Base-by-base conservation (phyloP, 129 eudicot genomes). In the Escallonia herrerae region DNA sequence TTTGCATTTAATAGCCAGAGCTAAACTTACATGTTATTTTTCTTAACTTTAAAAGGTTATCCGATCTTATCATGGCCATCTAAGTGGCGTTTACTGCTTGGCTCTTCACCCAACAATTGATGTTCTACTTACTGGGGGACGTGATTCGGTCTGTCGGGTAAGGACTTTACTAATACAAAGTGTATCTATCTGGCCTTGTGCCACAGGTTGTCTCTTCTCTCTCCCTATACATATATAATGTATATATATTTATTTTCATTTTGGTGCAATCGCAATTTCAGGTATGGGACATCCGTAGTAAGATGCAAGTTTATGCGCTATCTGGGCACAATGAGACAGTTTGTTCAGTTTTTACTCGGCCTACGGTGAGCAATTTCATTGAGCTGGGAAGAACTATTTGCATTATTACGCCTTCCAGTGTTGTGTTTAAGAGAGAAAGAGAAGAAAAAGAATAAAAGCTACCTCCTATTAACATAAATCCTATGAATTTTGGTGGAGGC, bases 101-200 rank as follows among this genome's bases (percentile, higher is more conserved):
- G 95, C 95, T 11, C 80, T 89, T 68, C 99, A 94, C 86, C 99
- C 99, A 42, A 89, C 95, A 40, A 83, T 94, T 56, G 97, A 94
- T 74, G 71, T 94, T 81, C 69, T 94, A 73, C 86, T 94, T 46
- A 94, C 99, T 0, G 99, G 99, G 52, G 99, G 99, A 10, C 97
- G 99, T 74, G 99, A 94, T 82, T 94, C 99, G 50, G 99, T 94
- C 50, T 94, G 99, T 71, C 90, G 99, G 90, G 99, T 94, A 89
- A 65, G 86, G 15, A 68, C 6, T 39, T 57, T 5, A 39, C 7
- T 11, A 6, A 58, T 22, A 54, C 3, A 53, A 2, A 8, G 9
- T 58, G 43, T 15, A 7, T 13, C 51, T 15, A 7, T 13, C 51
- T n/a, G 22, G 38, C 46, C 37, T 9, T 39, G 40, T 15, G 15